Conservation (phyloP, 768 basidiomycete species). For the Mycena galericulata region DNA sequence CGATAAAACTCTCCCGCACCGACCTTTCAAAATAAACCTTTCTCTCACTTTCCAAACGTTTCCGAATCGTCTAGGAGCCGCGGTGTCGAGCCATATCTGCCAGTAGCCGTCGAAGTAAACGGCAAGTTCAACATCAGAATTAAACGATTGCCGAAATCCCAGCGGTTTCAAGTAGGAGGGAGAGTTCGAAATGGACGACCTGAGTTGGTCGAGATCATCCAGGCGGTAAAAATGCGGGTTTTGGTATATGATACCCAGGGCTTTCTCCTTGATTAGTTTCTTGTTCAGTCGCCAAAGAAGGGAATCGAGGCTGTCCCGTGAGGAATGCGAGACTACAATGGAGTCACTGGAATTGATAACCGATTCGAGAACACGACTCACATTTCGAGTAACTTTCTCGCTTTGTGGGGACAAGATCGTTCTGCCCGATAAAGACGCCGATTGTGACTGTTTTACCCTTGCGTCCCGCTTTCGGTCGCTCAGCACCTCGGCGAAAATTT, state of each 20-base stretch:
- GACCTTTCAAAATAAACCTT: neutral
- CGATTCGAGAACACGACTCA: neutral
- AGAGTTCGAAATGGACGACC: neutral
- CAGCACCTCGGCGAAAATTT: neutral
- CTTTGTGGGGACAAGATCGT: neutral
- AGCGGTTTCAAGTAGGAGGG: neutral
- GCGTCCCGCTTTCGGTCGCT: neutral
- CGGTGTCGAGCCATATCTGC: neutral
- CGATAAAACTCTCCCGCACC: neutral
- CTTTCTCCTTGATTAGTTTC: neutral
- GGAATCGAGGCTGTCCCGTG: neutral
- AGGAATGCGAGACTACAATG: neutral
- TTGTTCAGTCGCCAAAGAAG: neutral
- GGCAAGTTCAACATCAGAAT: neutral
- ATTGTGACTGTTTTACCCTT: neutral
- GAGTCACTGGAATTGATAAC: neutral
- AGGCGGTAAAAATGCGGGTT: neutral
- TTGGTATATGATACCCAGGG: neutral
- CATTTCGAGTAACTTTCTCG: neutral
- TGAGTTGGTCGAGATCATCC: neutral
- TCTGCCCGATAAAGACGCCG: neutral
- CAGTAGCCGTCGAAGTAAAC: neutral
- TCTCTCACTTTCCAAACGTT: neutral
- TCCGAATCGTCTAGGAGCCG: neutral
- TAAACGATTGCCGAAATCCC: neutral